Conservation (phyloP, 2,329 filamentous ascomycete genomes). For the Mariannaea sp. region DNA sequence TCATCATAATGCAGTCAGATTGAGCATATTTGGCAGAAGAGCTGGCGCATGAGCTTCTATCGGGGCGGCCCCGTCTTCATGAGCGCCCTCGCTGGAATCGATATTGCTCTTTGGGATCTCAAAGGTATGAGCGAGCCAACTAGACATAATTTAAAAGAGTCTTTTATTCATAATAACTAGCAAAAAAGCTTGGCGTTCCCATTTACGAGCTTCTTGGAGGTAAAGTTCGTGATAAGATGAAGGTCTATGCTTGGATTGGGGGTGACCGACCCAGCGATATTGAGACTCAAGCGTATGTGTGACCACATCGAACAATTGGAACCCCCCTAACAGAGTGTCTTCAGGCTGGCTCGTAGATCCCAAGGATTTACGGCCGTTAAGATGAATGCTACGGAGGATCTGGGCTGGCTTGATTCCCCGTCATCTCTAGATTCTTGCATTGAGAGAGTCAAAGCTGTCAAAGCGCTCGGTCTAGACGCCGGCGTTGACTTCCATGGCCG, state of each 20-base stretch:
- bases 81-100: slow-evolving; percentile 76
- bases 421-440: slow-evolving; percentile 65
- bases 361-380: slow-evolving; percentile 72
- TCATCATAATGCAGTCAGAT: slow-evolving; percentile 60
- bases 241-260: slow-evolving; percentile 80
- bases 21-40: slow-evolving; percentile 79
- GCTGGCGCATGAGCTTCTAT: slow-evolving; percentile 75
- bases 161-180: no score
- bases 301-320: not conserved
- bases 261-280: slow-evolving; percentile 73
- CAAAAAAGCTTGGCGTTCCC: slow-evolving; percentile 61
- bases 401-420: slow-evolving; percentile 78
- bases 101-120: slow-evolving; percentile 81
- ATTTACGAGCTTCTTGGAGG: slow-evolving; percentile 77
- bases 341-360: slow-evolving; percentile 55
- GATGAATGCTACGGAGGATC: slow-evolving; percentile 79
- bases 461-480: slow-evolving; percentile 70
- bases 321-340: not conserved
- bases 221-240: slow-evolving; percentile 70
- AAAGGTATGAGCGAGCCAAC: slow-evolving; percentile 58
- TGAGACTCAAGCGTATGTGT: slow-evolving; percentile 59
- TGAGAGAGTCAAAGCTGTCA: slow-evolving; percentile 70
- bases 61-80: slow-evolving; percentile 80
- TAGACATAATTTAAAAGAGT: no score
- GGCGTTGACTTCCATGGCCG: slow-evolving; percentile 80